phyloP scores from a whole-genome alignment of 2,329 filamentous ascomycete species.

The Claviceps purpurea region DNA sequence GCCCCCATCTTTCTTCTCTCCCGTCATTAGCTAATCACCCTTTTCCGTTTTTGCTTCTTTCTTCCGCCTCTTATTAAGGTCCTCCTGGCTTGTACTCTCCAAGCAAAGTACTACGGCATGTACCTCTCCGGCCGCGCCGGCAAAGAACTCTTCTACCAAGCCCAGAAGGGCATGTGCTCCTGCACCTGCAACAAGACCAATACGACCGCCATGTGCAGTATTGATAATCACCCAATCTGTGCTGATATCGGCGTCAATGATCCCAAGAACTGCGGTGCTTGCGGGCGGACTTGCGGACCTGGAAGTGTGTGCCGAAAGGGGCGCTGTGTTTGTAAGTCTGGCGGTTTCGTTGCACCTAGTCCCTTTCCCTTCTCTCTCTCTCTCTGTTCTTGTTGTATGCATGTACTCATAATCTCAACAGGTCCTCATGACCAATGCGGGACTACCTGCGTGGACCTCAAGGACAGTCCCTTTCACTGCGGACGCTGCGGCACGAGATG shows the following conservation, averaged over 20 bases:
- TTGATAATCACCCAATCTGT: neutral
- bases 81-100: neutral
- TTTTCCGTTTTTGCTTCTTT: neutral
- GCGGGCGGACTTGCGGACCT: neutral
- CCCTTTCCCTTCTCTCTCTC: neutral
- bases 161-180: conserved; percentile 1
- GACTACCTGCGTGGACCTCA: neutral
- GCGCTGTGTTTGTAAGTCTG: neutral
- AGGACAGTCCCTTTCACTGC: conserved; percentile 1
- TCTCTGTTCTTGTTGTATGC: neutral
- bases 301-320: neutral
- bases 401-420: neutral
- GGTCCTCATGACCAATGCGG: neutral
- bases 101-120: neutral
- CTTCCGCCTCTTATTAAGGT: neutral
- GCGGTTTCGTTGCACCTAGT: neutral
- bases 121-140: neutral
- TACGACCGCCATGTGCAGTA: neutral
- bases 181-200: neutral
- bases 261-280: neutral
- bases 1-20: too few species aligned
- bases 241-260: neutral
- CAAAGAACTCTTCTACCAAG: neutral
- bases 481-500: neutral
- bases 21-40: neutral